Evolutionary conservation across 2,329 filamentous ascomycete genomes (phyloP).

Genomic region (Exophiala mesophila): DNA sequence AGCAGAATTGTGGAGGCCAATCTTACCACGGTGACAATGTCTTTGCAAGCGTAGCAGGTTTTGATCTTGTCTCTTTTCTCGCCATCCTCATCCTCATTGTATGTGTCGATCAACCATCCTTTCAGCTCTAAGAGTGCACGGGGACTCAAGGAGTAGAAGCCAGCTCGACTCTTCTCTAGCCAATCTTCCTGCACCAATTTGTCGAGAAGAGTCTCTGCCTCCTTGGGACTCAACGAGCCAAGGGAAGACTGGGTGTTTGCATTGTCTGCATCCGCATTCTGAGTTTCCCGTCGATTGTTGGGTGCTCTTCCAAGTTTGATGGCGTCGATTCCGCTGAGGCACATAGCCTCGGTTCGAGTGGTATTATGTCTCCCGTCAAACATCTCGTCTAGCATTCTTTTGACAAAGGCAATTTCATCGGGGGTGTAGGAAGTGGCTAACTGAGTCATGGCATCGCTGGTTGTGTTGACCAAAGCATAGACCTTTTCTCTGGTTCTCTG

Average conservation of each 20-base stretch:
- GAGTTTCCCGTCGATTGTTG: slow-evolving; percentile 31
- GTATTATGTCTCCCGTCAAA: slow-evolving; percentile 80
- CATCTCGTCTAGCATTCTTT: slow-evolving; percentile 82
- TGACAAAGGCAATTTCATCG: slow-evolving; percentile 86
- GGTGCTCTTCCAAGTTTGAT: slow-evolving; percentile 57
- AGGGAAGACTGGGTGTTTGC: slow-evolving; percentile 31
- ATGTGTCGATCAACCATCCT: slow-evolving; percentile 78
- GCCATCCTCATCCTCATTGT: slow-evolving; percentile 62
- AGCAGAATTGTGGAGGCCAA: not conserved
- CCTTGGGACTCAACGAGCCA: slow-evolving; percentile 61
- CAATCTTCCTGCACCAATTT: slow-evolving; percentile 74
- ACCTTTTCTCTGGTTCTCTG: slow-evolving; percentile 64
- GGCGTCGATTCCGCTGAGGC: slow-evolving; percentile 73
- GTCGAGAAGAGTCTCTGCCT: slow-evolving; percentile 68
- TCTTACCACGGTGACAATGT: slow-evolving; percentile 71
- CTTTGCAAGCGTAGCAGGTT: slow-evolving; percentile 80
- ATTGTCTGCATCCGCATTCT: slow-evolving; percentile 27
- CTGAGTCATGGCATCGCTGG: slow-evolving; percentile 78
- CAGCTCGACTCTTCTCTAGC: slow-evolving; percentile 68
- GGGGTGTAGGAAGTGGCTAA: slow-evolving; percentile 73
- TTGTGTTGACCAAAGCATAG: slow-evolving; percentile 82
- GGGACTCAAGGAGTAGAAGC: slow-evolving; percentile 71
- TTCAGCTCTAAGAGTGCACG: slow-evolving; percentile 79
- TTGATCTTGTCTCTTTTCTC: slow-evolving; percentile 67
- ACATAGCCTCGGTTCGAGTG: slow-evolving; percentile 73